These are phyloP conservation scores for carrot (Daucus carota) DNA, from an alignment of 129 eudicot genomes.

Conservation along the genomic window DNA sequence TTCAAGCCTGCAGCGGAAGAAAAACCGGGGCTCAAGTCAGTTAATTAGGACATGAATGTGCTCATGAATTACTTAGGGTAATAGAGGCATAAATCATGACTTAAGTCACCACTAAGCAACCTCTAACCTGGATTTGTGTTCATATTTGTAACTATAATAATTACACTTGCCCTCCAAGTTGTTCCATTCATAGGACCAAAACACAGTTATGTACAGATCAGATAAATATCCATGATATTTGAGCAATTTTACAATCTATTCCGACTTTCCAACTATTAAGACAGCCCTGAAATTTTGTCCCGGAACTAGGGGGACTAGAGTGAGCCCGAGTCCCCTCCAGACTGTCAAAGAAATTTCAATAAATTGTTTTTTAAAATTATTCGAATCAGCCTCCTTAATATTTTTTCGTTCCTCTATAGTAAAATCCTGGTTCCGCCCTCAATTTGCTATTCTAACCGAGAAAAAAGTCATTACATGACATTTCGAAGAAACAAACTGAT, in stretches of 20 bases:
- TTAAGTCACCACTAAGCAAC: background rate
- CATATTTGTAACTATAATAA: background rate
- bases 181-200: background rate
- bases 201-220: background rate
- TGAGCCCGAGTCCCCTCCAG: too few species aligned
- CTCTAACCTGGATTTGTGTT: conserved; percentile 1
- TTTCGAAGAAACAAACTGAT: background rate
- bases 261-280: background rate
- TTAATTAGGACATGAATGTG: background rate
- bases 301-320: too few species aligned
- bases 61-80: background rate
- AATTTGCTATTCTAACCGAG: too few species aligned
- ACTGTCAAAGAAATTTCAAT: too few species aligned
- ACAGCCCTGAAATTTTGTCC: background rate
- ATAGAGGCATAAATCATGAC: background rate
- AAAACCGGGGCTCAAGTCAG: conserved; percentile 15
- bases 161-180: background rate
- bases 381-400: too few species aligned
- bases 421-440: too few species aligned
- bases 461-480: background rate
- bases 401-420: too few species aligned
- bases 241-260: background rate
- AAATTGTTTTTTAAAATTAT: too few species aligned
- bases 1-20: conserved; percentile 32
- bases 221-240: background rate